Conservation (phyloP, 2,329 filamentous ascomycete genomes). For the Arthrobotrys iridis region DNA sequence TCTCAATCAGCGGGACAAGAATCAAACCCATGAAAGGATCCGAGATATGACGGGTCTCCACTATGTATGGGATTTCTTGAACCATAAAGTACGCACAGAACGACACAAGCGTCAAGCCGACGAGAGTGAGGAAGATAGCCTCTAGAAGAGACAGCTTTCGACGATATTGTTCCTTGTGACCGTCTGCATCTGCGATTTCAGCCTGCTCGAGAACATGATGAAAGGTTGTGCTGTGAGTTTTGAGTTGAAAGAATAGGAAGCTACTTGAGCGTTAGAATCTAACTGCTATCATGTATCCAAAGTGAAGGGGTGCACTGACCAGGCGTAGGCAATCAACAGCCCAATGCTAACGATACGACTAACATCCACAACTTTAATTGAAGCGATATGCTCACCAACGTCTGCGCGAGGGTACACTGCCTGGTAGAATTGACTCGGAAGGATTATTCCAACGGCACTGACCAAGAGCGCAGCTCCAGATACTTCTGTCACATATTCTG, state of each 20-base stretch:
- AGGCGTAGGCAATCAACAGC: constrained; percentile 33
- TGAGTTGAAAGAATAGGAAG: constrained; percentile 52
- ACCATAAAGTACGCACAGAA: constrained; percentile 52
- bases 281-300: neutral
- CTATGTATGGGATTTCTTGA: constrained; percentile 41
- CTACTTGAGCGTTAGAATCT: neutral
- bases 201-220: constrained; percentile 46
- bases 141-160: constrained; percentile 50
- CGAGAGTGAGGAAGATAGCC: constrained; percentile 34
- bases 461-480: constrained; percentile 48
- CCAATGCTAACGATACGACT: constrained; percentile 46
- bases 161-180: constrained; percentile 36
- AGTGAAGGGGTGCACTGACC: no score
- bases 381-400: constrained; percentile 20
- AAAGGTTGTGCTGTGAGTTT: constrained; percentile 44
- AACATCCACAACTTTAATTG: constrained; percentile 27
- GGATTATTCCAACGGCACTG: constrained; percentile 44
- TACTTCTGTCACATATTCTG: constrained; percentile 51
- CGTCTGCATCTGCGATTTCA: constrained; percentile 31
- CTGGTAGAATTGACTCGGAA: constrained; percentile 51
- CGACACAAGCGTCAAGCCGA: constrained; percentile 42
- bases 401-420: constrained; percentile 28
- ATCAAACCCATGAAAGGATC: constrained; percentile 76
- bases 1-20: constrained; percentile 82
- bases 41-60: constrained; percentile 62